A percentile compares a stretch with the other conserved stretches of the same genome.
These are phyloP conservation scores for Lentithecium fluviatile DNA, from an alignment of 495 filamentous ascomycete species.

Conservation along the genomic window DNA sequence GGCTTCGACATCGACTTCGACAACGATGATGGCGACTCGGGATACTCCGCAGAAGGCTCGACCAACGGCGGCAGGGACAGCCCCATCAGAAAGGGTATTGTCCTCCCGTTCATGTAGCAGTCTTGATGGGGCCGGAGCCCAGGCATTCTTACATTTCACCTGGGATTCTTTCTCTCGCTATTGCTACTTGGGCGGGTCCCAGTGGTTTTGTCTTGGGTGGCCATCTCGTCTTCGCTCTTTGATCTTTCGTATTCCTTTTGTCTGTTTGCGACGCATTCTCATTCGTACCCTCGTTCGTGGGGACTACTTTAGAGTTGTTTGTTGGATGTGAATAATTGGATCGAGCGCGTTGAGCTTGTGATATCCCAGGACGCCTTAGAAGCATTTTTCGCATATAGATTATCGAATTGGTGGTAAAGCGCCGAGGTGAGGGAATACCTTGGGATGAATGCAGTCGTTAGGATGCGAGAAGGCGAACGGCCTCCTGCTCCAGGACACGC, in stretches of 20 bases:
- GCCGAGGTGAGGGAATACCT: not conserved
- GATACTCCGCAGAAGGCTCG: conserved; percentile 35
- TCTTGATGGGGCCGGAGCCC: not conserved
- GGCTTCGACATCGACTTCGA: conserved; percentile 88
- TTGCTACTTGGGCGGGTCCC: conserved; percentile 30
- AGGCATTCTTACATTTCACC: conserved; percentile 1
- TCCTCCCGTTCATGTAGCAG: conserved; percentile 25
- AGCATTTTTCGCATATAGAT: not conserved
- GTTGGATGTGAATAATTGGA: not conserved
- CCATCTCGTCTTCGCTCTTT: not conserved
- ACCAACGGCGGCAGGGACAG: conserved; percentile 32
- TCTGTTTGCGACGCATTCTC: not conserved
- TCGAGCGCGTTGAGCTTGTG: not conserved
- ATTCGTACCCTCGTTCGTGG: not conserved
- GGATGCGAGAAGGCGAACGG: not conserved
- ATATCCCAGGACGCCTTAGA: conserved; percentile 6
- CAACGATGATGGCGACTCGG: conserved; percentile 38
- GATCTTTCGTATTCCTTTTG: conserved; percentile 1
- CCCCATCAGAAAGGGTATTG: conserved; percentile 30
- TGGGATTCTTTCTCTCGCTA: conserved; percentile 11
- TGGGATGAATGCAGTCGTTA: not conserved
- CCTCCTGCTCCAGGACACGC: no score
- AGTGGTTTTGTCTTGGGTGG: not conserved
- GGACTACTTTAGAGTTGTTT: not conserved
- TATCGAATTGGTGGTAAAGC: not conserved